phyloP scores from a whole-genome alignment of 2,329 filamentous ascomycete species.

The Fusarium temperatum region DNA sequence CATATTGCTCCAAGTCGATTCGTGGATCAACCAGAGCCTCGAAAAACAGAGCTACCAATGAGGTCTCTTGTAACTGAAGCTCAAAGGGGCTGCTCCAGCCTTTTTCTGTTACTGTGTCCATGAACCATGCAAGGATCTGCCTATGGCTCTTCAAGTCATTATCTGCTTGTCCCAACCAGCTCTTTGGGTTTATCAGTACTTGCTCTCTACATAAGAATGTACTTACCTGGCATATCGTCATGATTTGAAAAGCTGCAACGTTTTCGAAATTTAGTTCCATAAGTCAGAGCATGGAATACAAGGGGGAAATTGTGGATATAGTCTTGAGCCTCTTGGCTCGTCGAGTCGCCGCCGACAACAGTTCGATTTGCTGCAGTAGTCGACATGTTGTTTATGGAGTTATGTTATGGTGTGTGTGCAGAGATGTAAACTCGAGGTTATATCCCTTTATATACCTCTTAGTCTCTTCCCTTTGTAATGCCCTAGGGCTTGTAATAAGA shows the following conservation, averaged over 20 bases:
- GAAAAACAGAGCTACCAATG: neutral
- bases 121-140: neutral
- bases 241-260: slow-evolving; percentile 46
- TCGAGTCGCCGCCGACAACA: no score
- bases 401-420: no score
- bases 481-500: no score
- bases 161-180: slow-evolving; percentile 42
- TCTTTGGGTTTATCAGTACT: slow-evolving; percentile 3
- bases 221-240: slow-evolving; percentile 47
- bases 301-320: no score
- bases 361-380: no score
- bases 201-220: neutral
- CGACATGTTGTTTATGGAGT: no score
- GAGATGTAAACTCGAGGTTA: no score
- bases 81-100: neutral
- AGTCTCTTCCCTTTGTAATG: no score
- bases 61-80: neutral
- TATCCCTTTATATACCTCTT: no score
- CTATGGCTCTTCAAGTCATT: neutral
- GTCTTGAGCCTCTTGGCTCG: no score
- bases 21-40: neutral
- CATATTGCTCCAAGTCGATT: neutral
- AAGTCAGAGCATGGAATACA: no score
- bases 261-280: slow-evolving; percentile 41
- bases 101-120: neutral